Base-by-base conservation (phyloP, 2,329 filamentous ascomycete species). In the Xylaria sp. region DNA sequence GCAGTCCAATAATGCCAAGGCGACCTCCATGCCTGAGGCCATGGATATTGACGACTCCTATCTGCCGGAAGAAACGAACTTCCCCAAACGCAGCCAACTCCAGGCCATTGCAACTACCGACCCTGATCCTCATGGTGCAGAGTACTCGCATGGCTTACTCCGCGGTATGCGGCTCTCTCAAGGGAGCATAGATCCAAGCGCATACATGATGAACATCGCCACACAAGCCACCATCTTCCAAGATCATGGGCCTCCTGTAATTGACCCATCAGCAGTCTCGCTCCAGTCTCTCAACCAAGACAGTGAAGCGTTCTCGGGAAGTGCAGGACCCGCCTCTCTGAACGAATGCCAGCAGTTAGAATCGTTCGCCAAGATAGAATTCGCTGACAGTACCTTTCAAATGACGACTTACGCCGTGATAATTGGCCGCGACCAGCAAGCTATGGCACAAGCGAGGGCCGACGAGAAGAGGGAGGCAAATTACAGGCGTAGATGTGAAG, bases 351-450 rank as follows among this genome's bases (percentile, higher is more conserved):
- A 78, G 65, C 75, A 73, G 52, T 72, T 85, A 11, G 80, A 84
- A 67, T 83, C 81, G 2, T 85, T 83, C 70, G 82, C 82, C 49
- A 77, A 79, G 55, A 77, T 92, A 62, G 83, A 86, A 67, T 92
- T 92, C 70, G 80, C 83, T 65, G 89, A 92, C 76, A 88, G 88
- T 69, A 82, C 86, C 58, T 92, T 90, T 72, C 89, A 90, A 73
- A 89, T 92, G 85, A 90, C 86, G 55, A 91, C 88, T 1, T 87
- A 87, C 67, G 80, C 83, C 55, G 82, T 92, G 66, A 83, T 89
- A 59, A 83, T 92, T 34, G 89, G 88, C 57, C 86, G 89, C 62
- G 89, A 92, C 72, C 80, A 86, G 67, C 75, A 79, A 55, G 85
- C 85, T 8, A 74, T 84, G 64, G 75, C 79, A 57, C 79, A 83